These are phyloP conservation scores for Cryptosporidium baileyi DNA, from an alignment of 169 alveolate genomes.

Conservation along the genomic window DNA sequence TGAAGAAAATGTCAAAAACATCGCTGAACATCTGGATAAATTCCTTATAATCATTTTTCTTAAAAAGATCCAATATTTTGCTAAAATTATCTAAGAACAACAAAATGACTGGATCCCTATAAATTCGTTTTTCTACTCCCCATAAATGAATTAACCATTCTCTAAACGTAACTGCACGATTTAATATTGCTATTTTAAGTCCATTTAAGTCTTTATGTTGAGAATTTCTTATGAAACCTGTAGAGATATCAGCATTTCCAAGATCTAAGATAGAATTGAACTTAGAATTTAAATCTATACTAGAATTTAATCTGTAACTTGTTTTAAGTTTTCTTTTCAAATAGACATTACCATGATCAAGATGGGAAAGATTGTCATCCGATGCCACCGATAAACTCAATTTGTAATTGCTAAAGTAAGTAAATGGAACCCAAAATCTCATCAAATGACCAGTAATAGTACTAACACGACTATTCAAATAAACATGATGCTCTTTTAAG, in stretches of 20 bases:
- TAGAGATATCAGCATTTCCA: not conserved
- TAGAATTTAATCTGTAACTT: not conserved
- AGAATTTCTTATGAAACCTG: not conserved
- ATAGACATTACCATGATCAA: slow-evolving; percentile 12
- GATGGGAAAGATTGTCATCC: not conserved
- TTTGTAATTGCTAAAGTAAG: too few species aligned
- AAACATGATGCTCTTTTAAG: too few species aligned
- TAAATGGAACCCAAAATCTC: too few species aligned
- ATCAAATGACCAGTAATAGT: too few species aligned
- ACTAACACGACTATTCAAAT: too few species aligned
- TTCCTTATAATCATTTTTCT: not conserved
- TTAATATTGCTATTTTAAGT: not conserved
- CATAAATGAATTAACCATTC: slow-evolving; percentile 36
- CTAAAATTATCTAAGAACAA: not conserved
- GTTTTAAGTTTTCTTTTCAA: not conserved
- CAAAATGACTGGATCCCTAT: not conserved
- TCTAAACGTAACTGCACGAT: slow-evolving; percentile 25
- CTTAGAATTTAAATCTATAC: not conserved
- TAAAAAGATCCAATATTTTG: not conserved
- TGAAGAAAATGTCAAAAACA: not conserved
- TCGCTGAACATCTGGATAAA: too few species aligned
- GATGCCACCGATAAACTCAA: too few species aligned
- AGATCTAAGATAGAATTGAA: not conserved
- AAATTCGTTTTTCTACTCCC: not conserved
- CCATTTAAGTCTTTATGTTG: not conserved